These are phyloP conservation scores for Echinosophora koreensis DNA, from an alignment of 306 rosid genomes.

Conservation along the genomic window DNA sequence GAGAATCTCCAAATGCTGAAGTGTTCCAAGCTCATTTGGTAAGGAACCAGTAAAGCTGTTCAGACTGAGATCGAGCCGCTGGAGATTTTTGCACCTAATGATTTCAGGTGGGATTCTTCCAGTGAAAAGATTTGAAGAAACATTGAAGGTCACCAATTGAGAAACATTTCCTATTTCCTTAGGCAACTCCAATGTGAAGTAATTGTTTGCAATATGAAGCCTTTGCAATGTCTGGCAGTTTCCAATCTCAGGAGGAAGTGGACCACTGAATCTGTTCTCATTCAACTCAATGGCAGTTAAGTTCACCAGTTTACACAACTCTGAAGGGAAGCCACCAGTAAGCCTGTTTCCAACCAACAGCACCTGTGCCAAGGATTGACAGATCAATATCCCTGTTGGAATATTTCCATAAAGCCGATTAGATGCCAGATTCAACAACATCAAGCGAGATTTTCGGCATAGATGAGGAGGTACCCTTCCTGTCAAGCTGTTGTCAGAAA, in stretches of 20 bases:
- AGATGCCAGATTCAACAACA: constrained; percentile 71
- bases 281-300: constrained; percentile 78
- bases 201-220: constrained; percentile 85
- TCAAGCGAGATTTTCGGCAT: constrained; percentile 69
- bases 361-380: constrained; percentile 70
- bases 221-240: constrained; percentile 81
- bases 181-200: constrained; percentile 79
- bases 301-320: constrained; percentile 76
- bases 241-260: constrained; percentile 69
- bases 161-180: constrained; percentile 83
- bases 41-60: constrained; percentile 70
- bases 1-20: constrained; percentile 86
- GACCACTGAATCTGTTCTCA: constrained; percentile 82
- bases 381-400: constrained; percentile 71
- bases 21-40: constrained; percentile 81
- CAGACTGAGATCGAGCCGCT: constrained; percentile 86
- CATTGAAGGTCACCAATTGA: constrained; percentile 86
- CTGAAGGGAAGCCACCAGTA: constrained; percentile 82
- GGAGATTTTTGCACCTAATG: constrained; percentile 77
- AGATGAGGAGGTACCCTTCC: constrained; percentile 84
- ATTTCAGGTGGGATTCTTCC: constrained; percentile 75
- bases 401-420: constrained; percentile 74
- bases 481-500: constrained; percentile 70
- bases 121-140: constrained; percentile 74
- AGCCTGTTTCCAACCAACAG: constrained; percentile 72